Evolutionary conservation across 169 alveolate genomes (phyloP).

Genomic region (Perkinsus marinus): DNA sequence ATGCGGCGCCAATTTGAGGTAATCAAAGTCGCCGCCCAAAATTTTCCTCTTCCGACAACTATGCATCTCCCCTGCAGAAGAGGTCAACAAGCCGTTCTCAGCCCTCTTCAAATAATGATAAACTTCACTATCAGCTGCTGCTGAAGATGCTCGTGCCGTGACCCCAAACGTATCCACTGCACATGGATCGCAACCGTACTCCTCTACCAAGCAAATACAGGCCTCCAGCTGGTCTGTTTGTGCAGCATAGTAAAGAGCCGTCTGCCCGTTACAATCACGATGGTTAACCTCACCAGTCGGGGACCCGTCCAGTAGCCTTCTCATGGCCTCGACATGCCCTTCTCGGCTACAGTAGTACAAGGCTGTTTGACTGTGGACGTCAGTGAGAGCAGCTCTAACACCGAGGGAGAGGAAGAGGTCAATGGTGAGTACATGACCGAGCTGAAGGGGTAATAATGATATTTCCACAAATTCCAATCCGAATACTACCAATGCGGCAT

Average conservation of each 20-base stretch:
- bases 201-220: not conserved
- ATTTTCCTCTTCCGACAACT: not conserved
- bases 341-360: not conserved
- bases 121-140: not conserved
- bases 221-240: not conserved
- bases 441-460: not conserved
- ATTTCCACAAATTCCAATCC: not conserved
- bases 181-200: not conserved
- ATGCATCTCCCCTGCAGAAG: not conserved
- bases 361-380: not conserved
- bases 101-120: not conserved
- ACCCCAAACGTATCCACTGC: not conserved
- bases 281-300: not conserved
- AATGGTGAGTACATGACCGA: not conserved
- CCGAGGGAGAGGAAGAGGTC: not conserved
- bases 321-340: not conserved
- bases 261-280: not conserved
- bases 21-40: not conserved
- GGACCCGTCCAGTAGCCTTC: not conserved
- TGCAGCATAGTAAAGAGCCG: not conserved
- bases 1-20: not conserved
- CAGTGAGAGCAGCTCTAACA: not conserved
- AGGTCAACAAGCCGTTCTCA: not conserved
- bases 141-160: not conserved
- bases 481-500: not conserved